Base-by-base conservation (phyloP, 2,329 filamentous ascomycete genomes). In the Hypomyces rosellus region DNA sequence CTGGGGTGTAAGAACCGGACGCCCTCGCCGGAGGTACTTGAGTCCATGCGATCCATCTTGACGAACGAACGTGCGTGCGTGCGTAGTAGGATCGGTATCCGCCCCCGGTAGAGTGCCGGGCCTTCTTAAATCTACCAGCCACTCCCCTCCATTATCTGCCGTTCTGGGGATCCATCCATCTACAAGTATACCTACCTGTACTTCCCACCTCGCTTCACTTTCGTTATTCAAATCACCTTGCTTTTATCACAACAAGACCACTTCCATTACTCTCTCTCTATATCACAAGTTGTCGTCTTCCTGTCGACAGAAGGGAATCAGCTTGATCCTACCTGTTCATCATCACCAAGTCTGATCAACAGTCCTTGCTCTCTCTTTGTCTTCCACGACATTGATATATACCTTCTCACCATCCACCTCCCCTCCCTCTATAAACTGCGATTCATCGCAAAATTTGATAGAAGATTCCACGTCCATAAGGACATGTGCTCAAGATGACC, bases 401-500 rank as follows among this genome's bases (percentile, higher is more conserved):
- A 20, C 20, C 20, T 39, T 9, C 37, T 18, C 37, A 8, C 14
- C 37, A n/a, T 39, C 16, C 37, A 11, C 36, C 36, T 5, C 13
- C 11, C 14, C 16, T n/a, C 37, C 37, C 37, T 39, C 37, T 15
- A 39, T n/a, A n/a, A 39, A 8, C 37, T 13, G n/a, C 13, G 16
- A n/a, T 6, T 11, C 37, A 15, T 5, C 37, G 37, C 11, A 39
- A 39, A n/a, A 39, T 9, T n/a, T 22, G 36, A 16, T 37, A 30
- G 30, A 33, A 30, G 20, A 46, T 50, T 53, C 50, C 49, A 54
- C 51, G 45, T 54, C 48, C 54, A 51, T 53, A 55, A 57, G 63
- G 73, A 71, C 63, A 79, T 77, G 76, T 64, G 72, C 75, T 69
- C 75, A 81, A 81, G 77, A 80, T 78, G 73, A 78, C 76, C 63